A percentile compares a stretch with the other conserved stretches of the same genome.
Conservation (phyloP, 2,329 filamentous ascomycete genomes). For the Fusarium devonianum region DNA sequence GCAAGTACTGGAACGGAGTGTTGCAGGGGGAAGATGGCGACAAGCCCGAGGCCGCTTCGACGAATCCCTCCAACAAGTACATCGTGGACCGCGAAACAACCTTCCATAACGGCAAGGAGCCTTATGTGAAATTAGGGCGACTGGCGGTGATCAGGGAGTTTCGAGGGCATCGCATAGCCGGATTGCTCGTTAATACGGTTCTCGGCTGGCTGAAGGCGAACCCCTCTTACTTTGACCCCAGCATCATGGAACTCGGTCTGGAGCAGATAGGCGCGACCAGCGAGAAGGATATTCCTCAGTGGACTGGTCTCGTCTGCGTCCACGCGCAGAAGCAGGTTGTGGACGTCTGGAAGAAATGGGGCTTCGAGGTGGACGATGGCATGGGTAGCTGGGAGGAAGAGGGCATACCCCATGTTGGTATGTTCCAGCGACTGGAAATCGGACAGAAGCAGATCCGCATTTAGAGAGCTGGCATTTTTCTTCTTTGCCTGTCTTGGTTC, state of each 20-base stretch:
- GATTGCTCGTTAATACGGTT: conserved; percentile 70
- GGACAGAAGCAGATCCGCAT: conserved; percentile 38
- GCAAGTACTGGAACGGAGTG: conserved; percentile 55
- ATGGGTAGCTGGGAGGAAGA: conserved; percentile 85
- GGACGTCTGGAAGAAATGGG: conserved; percentile 72
- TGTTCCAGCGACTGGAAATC: conserved; percentile 67
- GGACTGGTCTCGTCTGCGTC: conserved; percentile 78
- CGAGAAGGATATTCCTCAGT: conserved; percentile 59
- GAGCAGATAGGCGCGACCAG: conserved; percentile 52
- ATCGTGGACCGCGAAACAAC: conserved; percentile 55
- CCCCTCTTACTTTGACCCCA: conserved; percentile 61
- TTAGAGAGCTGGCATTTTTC: conserved; percentile 22
- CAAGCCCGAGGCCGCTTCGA: background rate
- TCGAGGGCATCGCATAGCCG: conserved; percentile 70
- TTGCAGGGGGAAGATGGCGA: conserved; percentile 42
- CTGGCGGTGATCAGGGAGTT: conserved; percentile 74
- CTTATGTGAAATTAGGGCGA: conserved; percentile 83
- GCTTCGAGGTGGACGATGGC: conserved; percentile 75
- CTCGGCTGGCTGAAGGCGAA: conserved; percentile 72
- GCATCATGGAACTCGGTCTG: conserved; percentile 53
- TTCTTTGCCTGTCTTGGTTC: no score
- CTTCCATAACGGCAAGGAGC: conserved; percentile 68
- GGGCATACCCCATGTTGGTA: conserved; percentile 83
- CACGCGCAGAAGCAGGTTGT: conserved; percentile 78
- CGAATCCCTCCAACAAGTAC: conserved; percentile 26